Evolutionary conservation across 2,329 filamentous ascomycete genomes (phyloP).

Genomic region (Trichophyton verrucosum): DNA sequence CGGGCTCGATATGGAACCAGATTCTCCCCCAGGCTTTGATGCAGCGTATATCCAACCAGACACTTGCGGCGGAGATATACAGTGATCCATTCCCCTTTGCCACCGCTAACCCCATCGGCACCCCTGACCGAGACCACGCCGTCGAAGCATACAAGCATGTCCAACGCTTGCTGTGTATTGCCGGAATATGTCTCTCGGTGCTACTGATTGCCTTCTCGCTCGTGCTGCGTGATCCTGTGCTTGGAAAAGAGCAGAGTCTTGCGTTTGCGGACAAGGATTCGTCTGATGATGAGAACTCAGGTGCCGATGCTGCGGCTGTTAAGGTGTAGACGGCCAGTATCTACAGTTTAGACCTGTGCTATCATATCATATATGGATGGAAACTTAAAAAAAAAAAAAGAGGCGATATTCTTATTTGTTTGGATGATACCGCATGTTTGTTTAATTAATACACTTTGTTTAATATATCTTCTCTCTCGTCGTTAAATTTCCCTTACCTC

Average conservation of each 20-base stretch:
- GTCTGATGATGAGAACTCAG: slow-evolving; percentile 8
- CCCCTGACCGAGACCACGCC: slow-evolving; percentile 31
- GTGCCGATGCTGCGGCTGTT: neutral
- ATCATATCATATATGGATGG: too few relatives aligned
- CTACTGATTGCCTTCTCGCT: slow-evolving; percentile 36
- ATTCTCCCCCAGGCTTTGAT: slow-evolving; percentile 39
- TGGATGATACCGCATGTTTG: too few relatives aligned
- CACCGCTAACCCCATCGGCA: slow-evolving; percentile 32
- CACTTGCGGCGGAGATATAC: slow-evolving; percentile 31
- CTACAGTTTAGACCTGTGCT: too few relatives aligned
- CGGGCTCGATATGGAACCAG: slow-evolving; percentile 52
- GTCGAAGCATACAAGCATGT: slow-evolving; percentile 36
- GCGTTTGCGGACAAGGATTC: slow-evolving; percentile 28
- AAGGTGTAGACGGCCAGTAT: neutral
- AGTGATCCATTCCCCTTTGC: slow-evolving; percentile 31
- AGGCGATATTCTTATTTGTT: too few relatives aligned
- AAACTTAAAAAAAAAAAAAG: too few relatives aligned
- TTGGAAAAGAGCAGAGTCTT: slow-evolving; percentile 37
- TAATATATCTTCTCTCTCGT: too few relatives aligned
- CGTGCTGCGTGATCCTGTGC: slow-evolving; percentile 35
- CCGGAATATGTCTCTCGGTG: slow-evolving; percentile 38
- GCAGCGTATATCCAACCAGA: slow-evolving; percentile 27
- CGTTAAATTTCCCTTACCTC: too few relatives aligned
- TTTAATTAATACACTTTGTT: too few relatives aligned
- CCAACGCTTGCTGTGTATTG: slow-evolving; percentile 39